These are phyloP conservation scores for Mrakiaceae sp. DNA, from an alignment of 1,284 basidiomycete species.

Conservation along the genomic window DNA sequence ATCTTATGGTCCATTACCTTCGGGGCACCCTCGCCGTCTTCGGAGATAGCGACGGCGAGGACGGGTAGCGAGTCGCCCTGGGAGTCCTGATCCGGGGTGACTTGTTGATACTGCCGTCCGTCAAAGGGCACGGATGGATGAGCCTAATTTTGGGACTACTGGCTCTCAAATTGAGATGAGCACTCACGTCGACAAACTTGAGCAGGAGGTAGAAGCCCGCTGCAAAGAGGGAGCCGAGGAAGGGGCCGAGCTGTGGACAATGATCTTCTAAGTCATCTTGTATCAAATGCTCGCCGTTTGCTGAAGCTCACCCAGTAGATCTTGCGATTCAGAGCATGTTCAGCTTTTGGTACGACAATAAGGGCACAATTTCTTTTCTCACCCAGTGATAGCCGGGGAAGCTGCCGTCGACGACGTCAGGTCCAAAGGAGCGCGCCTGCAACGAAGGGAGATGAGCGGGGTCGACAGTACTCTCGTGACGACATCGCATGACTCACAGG, in stretches of 20 bases:
- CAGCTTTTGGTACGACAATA: too few species aligned
- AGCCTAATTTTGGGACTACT: slow-evolving; percentile 25
- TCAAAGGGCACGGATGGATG: not conserved
- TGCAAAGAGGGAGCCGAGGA: slow-evolving; percentile 29
- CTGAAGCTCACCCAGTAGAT: slow-evolving; percentile 27
- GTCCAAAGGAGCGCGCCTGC: slow-evolving; percentile 31
- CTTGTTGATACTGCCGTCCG: slow-evolving; percentile 9
- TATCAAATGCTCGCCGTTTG: too few species aligned
- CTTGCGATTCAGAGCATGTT: not conserved
- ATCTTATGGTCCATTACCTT: too few species aligned
- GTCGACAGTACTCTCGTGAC: slow-evolving; percentile 19
- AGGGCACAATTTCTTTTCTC: too few species aligned
- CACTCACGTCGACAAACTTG: slow-evolving; percentile 15
- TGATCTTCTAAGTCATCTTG: too few species aligned
- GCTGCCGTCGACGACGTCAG: slow-evolving; percentile 28
- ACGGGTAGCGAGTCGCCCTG: not conserved
- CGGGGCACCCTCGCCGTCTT: too few species aligned
- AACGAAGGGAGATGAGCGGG: slow-evolving; percentile 15
- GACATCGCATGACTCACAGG: slow-evolving; percentile 23
- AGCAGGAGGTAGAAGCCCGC: slow-evolving; percentile 34
- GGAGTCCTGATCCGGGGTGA: slow-evolving; percentile 4
- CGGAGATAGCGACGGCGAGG: too few species aligned
- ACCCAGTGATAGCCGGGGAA: slow-evolving; percentile 27
- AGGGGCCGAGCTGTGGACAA: slow-evolving; percentile 26
- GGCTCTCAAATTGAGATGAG: not conserved